A percentile compares a stretch with the other conserved stretches of the same genome.
phyloP scores from a whole-genome alignment of 495 filamentous ascomycete species.

The Echria macrotheca region DNA sequence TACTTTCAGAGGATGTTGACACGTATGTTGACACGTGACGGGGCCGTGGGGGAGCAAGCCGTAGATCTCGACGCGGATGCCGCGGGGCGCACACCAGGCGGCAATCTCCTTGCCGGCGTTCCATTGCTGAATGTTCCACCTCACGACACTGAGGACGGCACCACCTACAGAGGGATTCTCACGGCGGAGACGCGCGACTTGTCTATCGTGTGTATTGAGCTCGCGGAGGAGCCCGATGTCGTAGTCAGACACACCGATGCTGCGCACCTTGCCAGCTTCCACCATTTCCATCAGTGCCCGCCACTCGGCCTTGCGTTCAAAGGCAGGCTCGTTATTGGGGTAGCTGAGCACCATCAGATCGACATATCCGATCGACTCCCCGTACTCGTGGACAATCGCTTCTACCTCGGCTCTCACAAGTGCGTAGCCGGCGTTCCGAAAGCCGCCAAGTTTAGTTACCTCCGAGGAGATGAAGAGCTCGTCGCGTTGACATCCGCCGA shows the following conservation, averaged over 20 bases:
- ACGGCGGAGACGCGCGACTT: slow-evolving; percentile 48
- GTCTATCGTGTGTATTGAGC: slow-evolving; percentile 68
- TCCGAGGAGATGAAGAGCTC: no score
- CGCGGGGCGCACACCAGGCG: slow-evolving; percentile 63
- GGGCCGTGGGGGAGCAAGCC: slow-evolving; percentile 67
- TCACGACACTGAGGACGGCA: slow-evolving; percentile 73
- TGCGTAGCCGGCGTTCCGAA: no score
- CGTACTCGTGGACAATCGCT: no score
- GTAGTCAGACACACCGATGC: slow-evolving; percentile 64
- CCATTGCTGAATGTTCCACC: slow-evolving; percentile 91
- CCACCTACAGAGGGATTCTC: slow-evolving; percentile 57
- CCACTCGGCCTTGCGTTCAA: slow-evolving; percentile 59
- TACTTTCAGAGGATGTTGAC: slow-evolving; percentile 57
- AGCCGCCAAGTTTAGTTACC: no score
- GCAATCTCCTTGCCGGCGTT: slow-evolving; percentile 70
- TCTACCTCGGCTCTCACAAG: no score
- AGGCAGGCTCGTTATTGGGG: no score
- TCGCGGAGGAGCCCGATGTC: slow-evolving; percentile 65
- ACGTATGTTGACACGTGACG: no score
- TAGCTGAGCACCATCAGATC: no score
- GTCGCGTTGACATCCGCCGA: no score
- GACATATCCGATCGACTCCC: no score
- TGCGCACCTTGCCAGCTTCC: slow-evolving; percentile 57
- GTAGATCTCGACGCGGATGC: slow-evolving; percentile 74
- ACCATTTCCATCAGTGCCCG: slow-evolving; percentile 56